These are phyloP conservation scores for Macaranga tanarius DNA, from an alignment of 441 rosid species.

Conservation along the genomic window DNA sequence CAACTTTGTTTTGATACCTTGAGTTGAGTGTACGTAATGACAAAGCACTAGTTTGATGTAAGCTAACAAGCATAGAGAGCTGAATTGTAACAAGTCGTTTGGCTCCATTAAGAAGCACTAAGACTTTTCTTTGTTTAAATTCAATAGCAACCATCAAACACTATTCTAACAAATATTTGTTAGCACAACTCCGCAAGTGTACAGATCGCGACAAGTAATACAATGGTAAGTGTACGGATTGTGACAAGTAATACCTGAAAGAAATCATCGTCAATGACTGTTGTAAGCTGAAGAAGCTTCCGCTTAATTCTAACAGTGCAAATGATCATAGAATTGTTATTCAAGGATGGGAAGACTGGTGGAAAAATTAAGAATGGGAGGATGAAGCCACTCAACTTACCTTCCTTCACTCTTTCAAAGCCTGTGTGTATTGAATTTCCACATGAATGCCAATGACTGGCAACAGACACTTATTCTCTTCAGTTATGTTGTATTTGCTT, in stretches of 20 bases:
- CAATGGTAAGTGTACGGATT: too few relatives aligned
- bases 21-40: neutral
- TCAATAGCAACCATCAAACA: neutral
- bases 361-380: slow-evolving; percentile 25
- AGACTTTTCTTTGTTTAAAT: neutral
- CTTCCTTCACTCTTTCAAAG: slow-evolving; percentile 14
- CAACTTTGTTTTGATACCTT: slow-evolving; percentile 8
- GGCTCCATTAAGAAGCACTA: neutral
- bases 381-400: slow-evolving; percentile 14
- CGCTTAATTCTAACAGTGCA: slow-evolving; percentile 30
- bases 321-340: slow-evolving; percentile 15
- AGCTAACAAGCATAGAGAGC: too few relatives aligned
- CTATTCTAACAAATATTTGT: too few relatives aligned
- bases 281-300: slow-evolving; percentile 39
- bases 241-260: too few relatives aligned
- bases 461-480: neutral
- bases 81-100: neutral
- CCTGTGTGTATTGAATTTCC: slow-evolving; percentile 8
- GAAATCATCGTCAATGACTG: slow-evolving; percentile 36
- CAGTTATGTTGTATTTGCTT: neutral
- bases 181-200: too few relatives aligned
- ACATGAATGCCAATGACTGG: too few relatives aligned
- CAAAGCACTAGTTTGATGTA: neutral
- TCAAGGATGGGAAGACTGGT: slow-evolving; percentile 22
- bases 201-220: too few relatives aligned